Percentiles rank a stretch among this genome's conserved stretches.
phyloP scores from a whole-genome alignment of 2,329 filamentous ascomycete species.

The Trichoderma hamatum region DNA sequence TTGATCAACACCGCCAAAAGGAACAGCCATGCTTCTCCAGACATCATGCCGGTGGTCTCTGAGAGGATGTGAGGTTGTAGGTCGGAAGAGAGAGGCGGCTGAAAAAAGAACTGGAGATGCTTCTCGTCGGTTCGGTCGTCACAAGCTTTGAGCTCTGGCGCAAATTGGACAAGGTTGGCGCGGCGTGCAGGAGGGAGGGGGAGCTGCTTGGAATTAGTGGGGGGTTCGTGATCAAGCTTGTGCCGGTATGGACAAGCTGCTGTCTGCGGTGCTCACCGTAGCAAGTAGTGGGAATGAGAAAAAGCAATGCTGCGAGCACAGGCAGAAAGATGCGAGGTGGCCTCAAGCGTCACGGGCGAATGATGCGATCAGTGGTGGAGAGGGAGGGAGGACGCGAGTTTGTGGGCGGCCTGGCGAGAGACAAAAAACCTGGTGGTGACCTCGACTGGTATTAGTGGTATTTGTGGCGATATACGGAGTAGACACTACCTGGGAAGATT shows the following conservation, averaged over 20 bases:
- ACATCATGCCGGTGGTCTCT: constrained; percentile 63
- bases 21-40: constrained; percentile 97
- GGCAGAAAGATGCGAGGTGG: constrained; percentile 22
- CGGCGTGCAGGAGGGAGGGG: constrained; percentile 20
- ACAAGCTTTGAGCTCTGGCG: constrained; percentile 24
- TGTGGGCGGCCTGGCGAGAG: constrained; percentile 13
- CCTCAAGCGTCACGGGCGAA: constrained; percentile 9
- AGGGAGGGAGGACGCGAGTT: neutral
- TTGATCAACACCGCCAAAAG: constrained; percentile 98
- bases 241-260: neutral
- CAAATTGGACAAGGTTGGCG: constrained; percentile 17
- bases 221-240: constrained; percentile 16
- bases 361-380: constrained; percentile 8
- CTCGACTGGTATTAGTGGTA: constrained; percentile 11
- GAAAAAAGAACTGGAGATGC: neutral
- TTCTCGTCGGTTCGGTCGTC: constrained; percentile 16
- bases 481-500: neutral
- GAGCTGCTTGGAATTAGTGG: constrained; percentile 20
- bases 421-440: constrained; percentile 23
- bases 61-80: constrained; percentile 20
- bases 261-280: neutral
- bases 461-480: constrained; percentile 22
- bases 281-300: neutral
- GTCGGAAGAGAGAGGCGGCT: neutral
- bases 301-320: constrained; percentile 7